Evolutionary conservation across 2,329 filamentous ascomycete species (phyloP).

Genomic region (Talaromyces sp.): DNA sequence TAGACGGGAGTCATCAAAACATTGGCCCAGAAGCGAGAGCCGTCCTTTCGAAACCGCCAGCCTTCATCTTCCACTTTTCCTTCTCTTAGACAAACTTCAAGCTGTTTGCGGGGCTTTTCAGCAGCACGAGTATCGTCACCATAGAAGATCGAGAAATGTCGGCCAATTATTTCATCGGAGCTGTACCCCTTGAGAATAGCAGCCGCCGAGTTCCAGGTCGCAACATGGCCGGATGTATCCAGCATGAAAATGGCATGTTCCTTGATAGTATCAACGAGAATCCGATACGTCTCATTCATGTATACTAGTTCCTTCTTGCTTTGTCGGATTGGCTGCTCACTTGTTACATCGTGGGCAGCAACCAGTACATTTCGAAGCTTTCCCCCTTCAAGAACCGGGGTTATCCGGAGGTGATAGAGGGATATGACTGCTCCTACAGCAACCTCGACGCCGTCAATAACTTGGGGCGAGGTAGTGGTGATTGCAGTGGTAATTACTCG

Average conservation of each 20-base stretch:
- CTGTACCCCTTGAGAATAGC: slow-evolving; percentile 54
- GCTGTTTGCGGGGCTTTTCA: slow-evolving; percentile 49
- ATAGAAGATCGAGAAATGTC: slow-evolving; percentile 58
- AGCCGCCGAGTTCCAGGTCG: slow-evolving; percentile 57
- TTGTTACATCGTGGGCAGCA: slow-evolving; percentile 37
- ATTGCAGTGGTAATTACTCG: slow-evolving; percentile 35
- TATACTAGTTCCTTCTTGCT: slow-evolving; percentile 33
- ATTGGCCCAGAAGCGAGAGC: slow-evolving; percentile 58
- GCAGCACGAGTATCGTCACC: slow-evolving; percentile 46
- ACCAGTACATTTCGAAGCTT: slow-evolving; percentile 39
- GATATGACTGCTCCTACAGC: slow-evolving; percentile 8
- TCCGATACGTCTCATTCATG: slow-evolving; percentile 54
- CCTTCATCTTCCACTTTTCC: slow-evolving; percentile 57
- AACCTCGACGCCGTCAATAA: slow-evolving; percentile 23
- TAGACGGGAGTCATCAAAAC: slow-evolving; percentile 56
- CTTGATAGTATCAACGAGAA: slow-evolving; percentile 58
- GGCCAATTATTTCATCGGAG: slow-evolving; percentile 52
- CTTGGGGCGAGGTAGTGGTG: slow-evolving; percentile 29
- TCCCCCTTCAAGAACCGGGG: slow-evolving; percentile 40
- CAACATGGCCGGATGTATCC: slow-evolving; percentile 51
- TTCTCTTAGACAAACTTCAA: slow-evolving; percentile 51
- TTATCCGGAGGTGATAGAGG: slow-evolving; percentile 30
- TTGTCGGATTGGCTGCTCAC: slow-evolving; percentile 25
- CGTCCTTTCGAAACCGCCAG: slow-evolving; percentile 57
- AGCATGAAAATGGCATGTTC: slow-evolving; percentile 63